Evolutionary conservation across 768 basidiomycete genomes (phyloP).

Genomic region (Tulasnella sp.): DNA sequence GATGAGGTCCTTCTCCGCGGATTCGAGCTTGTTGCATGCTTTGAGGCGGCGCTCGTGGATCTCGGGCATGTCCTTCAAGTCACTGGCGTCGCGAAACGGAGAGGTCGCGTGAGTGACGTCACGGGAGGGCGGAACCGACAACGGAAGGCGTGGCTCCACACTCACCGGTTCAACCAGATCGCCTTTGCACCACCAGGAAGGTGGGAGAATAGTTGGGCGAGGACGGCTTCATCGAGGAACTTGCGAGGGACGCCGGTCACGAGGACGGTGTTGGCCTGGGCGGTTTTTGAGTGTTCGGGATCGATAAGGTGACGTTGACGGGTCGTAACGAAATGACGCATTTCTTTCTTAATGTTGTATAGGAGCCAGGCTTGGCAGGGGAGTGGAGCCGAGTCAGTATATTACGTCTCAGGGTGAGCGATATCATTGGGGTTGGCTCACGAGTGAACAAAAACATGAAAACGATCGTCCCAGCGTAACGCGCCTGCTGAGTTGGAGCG

Average conservation of each 20-base stretch:
- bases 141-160: conserved; percentile 31
- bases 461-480: conserved; percentile 77
- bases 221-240: conserved; percentile 66
- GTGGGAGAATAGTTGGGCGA: conserved; percentile 64
- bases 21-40: conserved; percentile 77
- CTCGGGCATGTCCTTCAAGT: conserved; percentile 83
- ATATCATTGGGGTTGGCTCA: conserved; percentile 37
- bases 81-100: conserved; percentile 41
- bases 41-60: conserved; percentile 69
- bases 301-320: conserved; percentile 82
- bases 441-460: conserved; percentile 74
- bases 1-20: conserved; percentile 75
- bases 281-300: conserved; percentile 64
- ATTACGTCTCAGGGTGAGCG: neutral
- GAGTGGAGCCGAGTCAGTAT: conserved; percentile 3
- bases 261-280: conserved; percentile 87
- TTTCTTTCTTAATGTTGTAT: conserved; percentile 75
- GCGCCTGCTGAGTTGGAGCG: conserved; percentile 43
- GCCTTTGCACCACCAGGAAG: conserved; percentile 87
- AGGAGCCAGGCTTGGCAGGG: conserved; percentile 68
- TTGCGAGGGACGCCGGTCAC: conserved; percentile 82
- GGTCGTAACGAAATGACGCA: conserved; percentile 70
- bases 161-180: conserved; percentile 85
- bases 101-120: neutral
- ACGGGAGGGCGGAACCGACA: neutral